Percentiles rank a stretch among this genome's conserved stretches.
Conservation (phyloP, 2,329 filamentous ascomycete genomes). For the Diaporthe amygdali region DNA sequence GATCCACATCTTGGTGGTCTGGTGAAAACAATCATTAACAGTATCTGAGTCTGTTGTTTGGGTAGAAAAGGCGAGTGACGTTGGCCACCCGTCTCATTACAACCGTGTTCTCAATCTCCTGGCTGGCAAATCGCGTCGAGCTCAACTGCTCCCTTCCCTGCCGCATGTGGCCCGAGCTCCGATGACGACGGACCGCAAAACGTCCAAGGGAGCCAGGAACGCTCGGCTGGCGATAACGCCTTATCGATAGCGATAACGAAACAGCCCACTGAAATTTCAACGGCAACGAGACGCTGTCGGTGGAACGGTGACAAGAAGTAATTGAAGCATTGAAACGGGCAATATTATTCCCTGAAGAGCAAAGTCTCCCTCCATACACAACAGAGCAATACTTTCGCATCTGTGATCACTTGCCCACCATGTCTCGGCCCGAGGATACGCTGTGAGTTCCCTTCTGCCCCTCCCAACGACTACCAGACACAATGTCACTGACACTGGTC, state of each 20-base stretch:
- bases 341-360: neutral
- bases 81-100: neutral
- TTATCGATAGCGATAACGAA: slow-evolving; percentile 16
- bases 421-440: slow-evolving; percentile 97
- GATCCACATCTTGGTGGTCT: slow-evolving; percentile 79
- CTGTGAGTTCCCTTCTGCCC: slow-evolving; percentile 63
- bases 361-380: slow-evolving; percentile 18
- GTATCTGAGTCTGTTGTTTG: neutral
- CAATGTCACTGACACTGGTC: slow-evolving; percentile 21
- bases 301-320: no score
- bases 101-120: slow-evolving; percentile 20
- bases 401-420: slow-evolving; percentile 49
- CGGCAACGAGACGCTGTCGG: neutral
- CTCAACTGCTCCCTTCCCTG: slow-evolving; percentile 19
- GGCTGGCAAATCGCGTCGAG: slow-evolving; percentile 21
- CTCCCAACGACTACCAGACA: slow-evolving; percentile 26
- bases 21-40: neutral
- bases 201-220: neutral
- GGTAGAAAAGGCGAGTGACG: slow-evolving; percentile 6
- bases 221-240: neutral
- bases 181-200: neutral
- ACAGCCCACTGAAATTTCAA: slow-evolving; percentile 24
- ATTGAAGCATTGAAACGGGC: neutral
- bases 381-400: neutral
- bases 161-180: slow-evolving; percentile 3